Conservation (phyloP, 1,284 basidiomycete genomes). For the Sutorius eximius region DNA sequence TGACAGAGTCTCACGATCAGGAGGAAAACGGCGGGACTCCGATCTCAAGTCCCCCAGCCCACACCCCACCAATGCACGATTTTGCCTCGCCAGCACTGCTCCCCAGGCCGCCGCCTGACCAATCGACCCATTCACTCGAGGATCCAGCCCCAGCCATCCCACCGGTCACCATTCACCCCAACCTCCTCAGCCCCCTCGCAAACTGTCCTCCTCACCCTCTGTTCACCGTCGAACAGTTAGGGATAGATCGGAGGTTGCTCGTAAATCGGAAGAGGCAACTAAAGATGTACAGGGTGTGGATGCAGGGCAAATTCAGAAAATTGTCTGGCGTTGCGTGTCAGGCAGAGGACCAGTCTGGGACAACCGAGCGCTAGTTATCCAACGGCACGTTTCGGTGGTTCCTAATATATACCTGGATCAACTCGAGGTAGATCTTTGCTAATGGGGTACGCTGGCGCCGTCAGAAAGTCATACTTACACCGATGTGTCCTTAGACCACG, state of each 20-base stretch:
- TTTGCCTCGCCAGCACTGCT: neutral
- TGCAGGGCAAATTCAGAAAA: slow-evolving; percentile 78
- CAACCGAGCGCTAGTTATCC: neutral
- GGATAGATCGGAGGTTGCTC: slow-evolving; percentile 85
- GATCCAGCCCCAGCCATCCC: neutral
- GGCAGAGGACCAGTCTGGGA: neutral
- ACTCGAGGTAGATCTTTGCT: neutral
- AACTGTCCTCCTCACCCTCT: slow-evolving; percentile 42
- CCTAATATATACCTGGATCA: neutral
- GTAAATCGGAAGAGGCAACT: slow-evolving; percentile 90
- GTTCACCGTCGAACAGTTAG: slow-evolving; percentile 75
- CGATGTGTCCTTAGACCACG: neutral
- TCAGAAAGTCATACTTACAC: neutral
- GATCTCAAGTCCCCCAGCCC: slow-evolving; percentile 12
- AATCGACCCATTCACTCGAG: neutral
- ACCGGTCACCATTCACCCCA: slow-evolving; percentile 40
- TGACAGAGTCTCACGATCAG: slow-evolving; percentile 37
- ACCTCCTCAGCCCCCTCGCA: slow-evolving; percentile 37
- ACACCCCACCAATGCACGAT: slow-evolving; percentile 8
- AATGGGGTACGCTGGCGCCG: neutral
- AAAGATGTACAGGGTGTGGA: slow-evolving; percentile 96
- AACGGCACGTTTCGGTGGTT: neutral
- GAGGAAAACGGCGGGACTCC: slow-evolving; percentile 31
- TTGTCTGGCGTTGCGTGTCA: neutral
- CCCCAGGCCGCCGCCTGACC: neutral